Evolutionary conservation across 2,329 filamentous ascomycete genomes (phyloP).

Genomic region (Colletotrichum siamense): DNA sequence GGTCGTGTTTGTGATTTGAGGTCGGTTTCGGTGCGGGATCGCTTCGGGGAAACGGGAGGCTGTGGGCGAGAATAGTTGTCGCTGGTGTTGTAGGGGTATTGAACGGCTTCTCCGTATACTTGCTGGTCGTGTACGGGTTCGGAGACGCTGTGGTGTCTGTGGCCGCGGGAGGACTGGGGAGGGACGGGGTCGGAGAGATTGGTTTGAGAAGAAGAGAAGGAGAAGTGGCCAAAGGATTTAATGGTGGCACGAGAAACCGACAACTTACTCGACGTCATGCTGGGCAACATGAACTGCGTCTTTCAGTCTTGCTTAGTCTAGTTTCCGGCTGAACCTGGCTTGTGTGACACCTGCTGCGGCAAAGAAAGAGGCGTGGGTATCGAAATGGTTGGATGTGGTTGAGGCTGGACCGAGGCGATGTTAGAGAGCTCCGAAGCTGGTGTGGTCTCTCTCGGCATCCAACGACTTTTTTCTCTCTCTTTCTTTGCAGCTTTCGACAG

Average conservation of each 20-base stretch:
- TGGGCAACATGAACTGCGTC: conserved; percentile 33
- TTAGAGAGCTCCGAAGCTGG: not conserved
- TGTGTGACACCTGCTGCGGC: conserved; percentile 6
- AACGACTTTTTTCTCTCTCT: not conserved
- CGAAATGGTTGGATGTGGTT: not conserved
- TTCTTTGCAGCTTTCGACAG: not conserved
- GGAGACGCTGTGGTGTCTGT: conserved; percentile 20
- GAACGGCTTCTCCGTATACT: not conserved
- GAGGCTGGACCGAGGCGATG: not conserved
- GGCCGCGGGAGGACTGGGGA: conserved; percentile 10
- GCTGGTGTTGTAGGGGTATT: not conserved
- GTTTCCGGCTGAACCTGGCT: conserved; percentile 9
- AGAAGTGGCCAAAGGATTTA: conserved; percentile 38
- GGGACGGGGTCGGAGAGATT: conserved; percentile 11
- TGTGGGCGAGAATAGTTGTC: not conserved
- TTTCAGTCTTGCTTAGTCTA: conserved; percentile 16
- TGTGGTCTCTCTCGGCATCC: not conserved
- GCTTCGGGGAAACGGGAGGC: conserved; percentile 15
- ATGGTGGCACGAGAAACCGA: conserved; percentile 35
- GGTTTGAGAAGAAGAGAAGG: conserved; percentile 32
- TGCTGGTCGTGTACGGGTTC: conserved; percentile 7
- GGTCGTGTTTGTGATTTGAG: not conserved
- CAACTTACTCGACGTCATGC: conserved; percentile 53
- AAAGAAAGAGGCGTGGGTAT: not conserved
- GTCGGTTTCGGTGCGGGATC: conserved; percentile 14